Conservation (phyloP, 495 filamentous ascomycete species). For the Aspergillus sclerotioniger region DNA sequence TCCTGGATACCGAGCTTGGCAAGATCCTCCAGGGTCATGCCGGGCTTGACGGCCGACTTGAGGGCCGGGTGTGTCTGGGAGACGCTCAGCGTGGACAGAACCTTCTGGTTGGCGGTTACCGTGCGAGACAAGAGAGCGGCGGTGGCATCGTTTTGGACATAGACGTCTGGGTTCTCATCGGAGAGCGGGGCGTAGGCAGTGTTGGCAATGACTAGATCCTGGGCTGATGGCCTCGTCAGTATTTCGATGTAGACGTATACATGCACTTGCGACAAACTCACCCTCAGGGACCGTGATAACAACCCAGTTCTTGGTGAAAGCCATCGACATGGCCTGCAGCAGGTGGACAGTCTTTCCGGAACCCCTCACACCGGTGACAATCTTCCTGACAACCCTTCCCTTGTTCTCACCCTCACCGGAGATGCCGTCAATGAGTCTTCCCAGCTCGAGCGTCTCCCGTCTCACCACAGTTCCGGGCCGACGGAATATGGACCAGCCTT, state of each 20-base stretch:
- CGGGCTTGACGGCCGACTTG: constrained; percentile 54
- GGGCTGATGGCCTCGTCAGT: constrained; percentile 49
- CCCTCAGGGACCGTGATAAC: constrained; percentile 92
- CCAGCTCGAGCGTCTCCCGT: constrained; percentile 69
- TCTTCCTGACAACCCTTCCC: constrained; percentile 58
- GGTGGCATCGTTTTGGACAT: constrained; percentile 73
- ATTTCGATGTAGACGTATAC: constrained; percentile 7
- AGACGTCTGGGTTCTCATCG: constrained; percentile 55
- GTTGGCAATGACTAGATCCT: constrained; percentile 73
- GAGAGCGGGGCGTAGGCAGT: constrained; percentile 76
- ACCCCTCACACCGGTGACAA: constrained; percentile 70
- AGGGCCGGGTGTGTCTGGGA: constrained; percentile 57
- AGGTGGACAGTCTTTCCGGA: constrained; percentile 84
- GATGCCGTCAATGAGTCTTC: constrained; percentile 55
- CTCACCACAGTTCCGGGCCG: constrained; percentile 74
- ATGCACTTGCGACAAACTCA: constrained; percentile 35
- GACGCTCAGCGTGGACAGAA: constrained; percentile 59
- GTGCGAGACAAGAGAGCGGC: constrained; percentile 69
- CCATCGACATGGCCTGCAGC: constrained; percentile 81
- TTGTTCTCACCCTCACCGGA: constrained; percentile 44
- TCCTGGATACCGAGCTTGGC: constrained; percentile 69
- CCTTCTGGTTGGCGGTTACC: constrained; percentile 63
- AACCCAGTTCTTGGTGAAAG: constrained; percentile 78
- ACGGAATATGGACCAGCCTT: constrained; percentile 84
- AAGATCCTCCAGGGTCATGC: constrained; percentile 65